Evolutionary conservation across 129 eudicot genomes (phyloP).

Genomic region (Chrysanthemum makinoi): DNA sequence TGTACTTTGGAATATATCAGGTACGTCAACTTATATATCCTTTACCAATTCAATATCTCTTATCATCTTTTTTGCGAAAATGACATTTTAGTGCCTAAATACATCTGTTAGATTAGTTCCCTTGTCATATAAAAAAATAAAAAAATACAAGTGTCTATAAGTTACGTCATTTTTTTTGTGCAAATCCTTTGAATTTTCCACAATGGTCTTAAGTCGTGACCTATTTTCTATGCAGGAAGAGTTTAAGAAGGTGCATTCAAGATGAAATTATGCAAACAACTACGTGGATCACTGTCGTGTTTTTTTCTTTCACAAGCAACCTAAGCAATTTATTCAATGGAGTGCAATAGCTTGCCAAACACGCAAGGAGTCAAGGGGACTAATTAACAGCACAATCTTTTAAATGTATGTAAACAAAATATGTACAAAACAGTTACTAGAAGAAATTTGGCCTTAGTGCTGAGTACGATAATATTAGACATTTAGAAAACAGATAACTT

Average conservation of each 20-base stretch:
- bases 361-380: too few relatives aligned
- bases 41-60: conserved; percentile 11
- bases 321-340: not conserved
- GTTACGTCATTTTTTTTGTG: not conserved
- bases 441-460: too few relatives aligned
- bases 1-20: conserved; percentile 14
- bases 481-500: too few relatives aligned
- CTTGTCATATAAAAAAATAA: not conserved
- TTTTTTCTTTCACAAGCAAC: conserved; percentile 8
- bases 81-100: not conserved
- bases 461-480: too few relatives aligned
- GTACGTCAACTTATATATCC: not conserved
- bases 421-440: too few relatives aligned
- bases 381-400: too few relatives aligned
- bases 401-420: too few relatives aligned
- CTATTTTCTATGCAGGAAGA: conserved; percentile 4
- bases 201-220: not conserved
- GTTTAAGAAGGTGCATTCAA: conserved; percentile 5
- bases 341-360: not conserved
- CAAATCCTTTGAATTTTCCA: not conserved
- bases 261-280: conserved; percentile 8
- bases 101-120: not conserved
- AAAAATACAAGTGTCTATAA: not conserved
- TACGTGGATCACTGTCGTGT: not conserved
- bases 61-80: conserved; percentile 5